Conservation (phyloP, 192 early-diverging fungal species). For the Coemansia asiatica region DNA sequence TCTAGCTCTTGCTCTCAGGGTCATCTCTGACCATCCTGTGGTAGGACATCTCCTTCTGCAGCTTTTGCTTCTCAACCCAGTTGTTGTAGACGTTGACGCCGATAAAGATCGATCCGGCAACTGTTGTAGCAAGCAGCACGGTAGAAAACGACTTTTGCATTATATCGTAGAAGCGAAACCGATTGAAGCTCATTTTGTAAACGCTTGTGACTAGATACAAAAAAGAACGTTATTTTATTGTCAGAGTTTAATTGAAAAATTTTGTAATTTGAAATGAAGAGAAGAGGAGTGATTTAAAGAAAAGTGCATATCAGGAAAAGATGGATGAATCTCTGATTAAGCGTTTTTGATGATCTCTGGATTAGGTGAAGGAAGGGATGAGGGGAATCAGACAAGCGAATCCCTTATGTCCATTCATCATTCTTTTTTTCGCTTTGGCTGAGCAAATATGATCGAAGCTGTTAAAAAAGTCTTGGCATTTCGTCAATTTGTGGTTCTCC, state of each 20-base stretch:
- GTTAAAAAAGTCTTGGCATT: no score
- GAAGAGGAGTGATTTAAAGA: not conserved
- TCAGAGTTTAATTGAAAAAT: not conserved
- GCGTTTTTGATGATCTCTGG: no score
- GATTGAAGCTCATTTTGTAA: constrained; percentile 39
- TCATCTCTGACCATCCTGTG: constrained; percentile 15
- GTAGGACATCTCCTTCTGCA: constrained; percentile 26
- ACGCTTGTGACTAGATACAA: not conserved
- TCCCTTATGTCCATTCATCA: no score
- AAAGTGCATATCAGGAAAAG: no score
- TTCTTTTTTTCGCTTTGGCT: no score
- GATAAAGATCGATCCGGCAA: constrained; percentile 34
- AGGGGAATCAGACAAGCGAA: no score
- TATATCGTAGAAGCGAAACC: constrained; percentile 49
- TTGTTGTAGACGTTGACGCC: constrained; percentile 46
- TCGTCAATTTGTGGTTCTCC: no score
- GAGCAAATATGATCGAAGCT: no score
- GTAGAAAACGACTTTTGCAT: constrained; percentile 30
- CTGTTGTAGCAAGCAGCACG: constrained; percentile 28
- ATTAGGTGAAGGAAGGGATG: no score
- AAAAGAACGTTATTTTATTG: not conserved
- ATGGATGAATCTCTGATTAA: no score
- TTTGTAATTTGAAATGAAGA: not conserved
- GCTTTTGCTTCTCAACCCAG: constrained; percentile 44
- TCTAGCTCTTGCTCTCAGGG: constrained; percentile 15